Percentiles rank a stretch among this genome's conserved stretches.
phyloP scores from a whole-genome alignment of 129 eudicot genomes.

The Pulicaria dysenterica region DNA sequence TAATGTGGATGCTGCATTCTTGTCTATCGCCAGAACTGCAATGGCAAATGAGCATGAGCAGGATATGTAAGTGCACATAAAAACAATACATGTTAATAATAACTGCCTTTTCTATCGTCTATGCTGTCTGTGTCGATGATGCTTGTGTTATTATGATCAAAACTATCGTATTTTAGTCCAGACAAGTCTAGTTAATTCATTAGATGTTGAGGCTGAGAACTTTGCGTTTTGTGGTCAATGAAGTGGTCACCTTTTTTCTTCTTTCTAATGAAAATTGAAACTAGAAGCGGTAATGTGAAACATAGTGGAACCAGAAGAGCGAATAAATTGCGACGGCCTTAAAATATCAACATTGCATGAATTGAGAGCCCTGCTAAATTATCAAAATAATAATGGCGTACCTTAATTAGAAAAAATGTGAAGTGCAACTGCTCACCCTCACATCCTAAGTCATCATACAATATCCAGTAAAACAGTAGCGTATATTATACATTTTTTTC shows the following conservation, averaged over 20 bases:
- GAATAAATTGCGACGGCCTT: not conserved
- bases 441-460: too few relatives aligned
- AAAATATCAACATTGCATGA: not conserved
- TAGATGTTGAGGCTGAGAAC: not conserved
- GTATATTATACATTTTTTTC: too few relatives aligned
- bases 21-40: slow-evolving; percentile 81
- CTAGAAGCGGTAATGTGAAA: not conserved
- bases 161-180: slow-evolving; percentile 5
- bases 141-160: not conserved
- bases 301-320: not conserved
- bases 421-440: too few relatives aligned
- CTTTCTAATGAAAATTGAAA: too few relatives aligned
- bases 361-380: too few relatives aligned
- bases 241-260: not conserved
- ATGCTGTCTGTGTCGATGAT: not conserved
- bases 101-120: not conserved
- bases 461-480: too few relatives aligned
- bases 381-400: too few relatives aligned
- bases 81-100: not conserved
- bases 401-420: too few relatives aligned
- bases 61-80: slow-evolving; percentile 69
- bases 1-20: slow-evolving; percentile 83
- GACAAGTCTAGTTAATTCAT: slow-evolving; percentile 10
- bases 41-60: slow-evolving; percentile 92
- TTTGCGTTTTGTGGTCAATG: not conserved